phyloP scores from a whole-genome alignment of 1,284 basidiomycete genomes.

The Coniophora puteana region DNA sequence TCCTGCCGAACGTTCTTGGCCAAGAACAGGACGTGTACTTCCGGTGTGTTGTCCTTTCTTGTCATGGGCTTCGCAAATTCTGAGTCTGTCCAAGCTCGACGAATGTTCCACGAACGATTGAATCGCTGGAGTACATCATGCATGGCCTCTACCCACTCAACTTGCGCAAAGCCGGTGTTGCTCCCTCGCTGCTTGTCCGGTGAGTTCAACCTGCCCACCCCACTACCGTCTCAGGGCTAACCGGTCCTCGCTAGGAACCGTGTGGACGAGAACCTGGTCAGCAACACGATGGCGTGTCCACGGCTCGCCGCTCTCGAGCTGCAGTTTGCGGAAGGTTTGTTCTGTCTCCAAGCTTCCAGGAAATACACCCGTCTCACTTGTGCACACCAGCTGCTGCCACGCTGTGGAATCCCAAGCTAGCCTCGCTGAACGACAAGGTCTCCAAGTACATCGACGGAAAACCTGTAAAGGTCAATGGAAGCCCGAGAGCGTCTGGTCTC shows the following conservation, averaged over 20 bases:
- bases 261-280: conserved; percentile 71
- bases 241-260: conserved; percentile 43
- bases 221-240: not conserved
- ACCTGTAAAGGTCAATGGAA: conserved; percentile 71
- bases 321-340: conserved; percentile 58
- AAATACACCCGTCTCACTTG: conserved; percentile 3
- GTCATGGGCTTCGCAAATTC: conserved; percentile 1
- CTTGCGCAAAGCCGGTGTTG: conserved; percentile 40
- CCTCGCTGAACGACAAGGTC: conserved; percentile 59
- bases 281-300: conserved; percentile 66
- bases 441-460: conserved; percentile 70
- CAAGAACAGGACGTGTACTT: conserved; percentile 57
- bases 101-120: conserved; percentile 74
- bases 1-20: conserved; percentile 55
- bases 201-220: conserved; percentile 21
- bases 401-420: conserved; percentile 63
- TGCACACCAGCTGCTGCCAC: conserved; percentile 54
- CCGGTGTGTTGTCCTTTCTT: conserved; percentile 34
- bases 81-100: conserved; percentile 41
- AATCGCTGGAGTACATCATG: conserved; percentile 72
- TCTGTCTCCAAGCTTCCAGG: not conserved
- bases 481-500: conserved; percentile 75
- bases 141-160: conserved; percentile 65
- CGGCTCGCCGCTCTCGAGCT: conserved; percentile 59
- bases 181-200: conserved; percentile 59